Base-by-base conservation (phyloP, 2,329 filamentous ascomycete genomes). In the Ascochyta pisi region DNA sequence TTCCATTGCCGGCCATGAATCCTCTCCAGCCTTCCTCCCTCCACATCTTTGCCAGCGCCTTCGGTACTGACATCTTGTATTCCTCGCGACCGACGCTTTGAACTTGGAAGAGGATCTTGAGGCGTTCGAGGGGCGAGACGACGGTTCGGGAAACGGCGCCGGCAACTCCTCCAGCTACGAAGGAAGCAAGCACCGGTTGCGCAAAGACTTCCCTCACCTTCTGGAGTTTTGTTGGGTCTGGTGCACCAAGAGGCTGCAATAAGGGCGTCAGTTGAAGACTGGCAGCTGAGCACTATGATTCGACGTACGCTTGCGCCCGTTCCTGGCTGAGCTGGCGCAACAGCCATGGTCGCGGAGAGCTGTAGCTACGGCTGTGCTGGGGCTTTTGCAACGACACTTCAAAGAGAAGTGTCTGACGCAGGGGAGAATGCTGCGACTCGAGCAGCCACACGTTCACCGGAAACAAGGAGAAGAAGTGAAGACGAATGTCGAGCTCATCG, bases 61-160 rank as follows among this genome's bases (percentile, higher is more conserved):
- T 91, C 66, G 88, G 86, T 54, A 98, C 91, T 15, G 92, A 95
- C 76, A 97, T 82, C 75, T 95, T 94, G 79, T 99, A 99, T 71
- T 96, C 94, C 67, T 91, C 90, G 70, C 92, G 87, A 16, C 93
- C 94, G 45, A 84, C 90, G 71, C 90, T 96, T 79, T 99, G 95
- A 26, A 99, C 85, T 76, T 99, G 95, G 76, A 97, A 92, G n/a
- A 99, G 83, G 67, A 99, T 99, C 81, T 99, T 98, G 56, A 99
- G 83, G 62, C 95, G 87, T 78, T 99, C 95, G 34, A 99, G 86
- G 3, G 95, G 95, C 15, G 94, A 98, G 4, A 99, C 95, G 43
- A 98, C 94, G 23, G 95, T 99, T 73, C 95, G 87, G 29, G 95
- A 98, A n/a, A 99, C 94, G 39, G 95, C 95, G 55, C 95, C 95